A percentile compares a stretch with the other conserved stretches of the same genome.
These are phyloP conservation scores for Monilinia polystroma DNA, from an alignment of 2,329 filamentous ascomycete genomes.

Conservation along the genomic window DNA sequence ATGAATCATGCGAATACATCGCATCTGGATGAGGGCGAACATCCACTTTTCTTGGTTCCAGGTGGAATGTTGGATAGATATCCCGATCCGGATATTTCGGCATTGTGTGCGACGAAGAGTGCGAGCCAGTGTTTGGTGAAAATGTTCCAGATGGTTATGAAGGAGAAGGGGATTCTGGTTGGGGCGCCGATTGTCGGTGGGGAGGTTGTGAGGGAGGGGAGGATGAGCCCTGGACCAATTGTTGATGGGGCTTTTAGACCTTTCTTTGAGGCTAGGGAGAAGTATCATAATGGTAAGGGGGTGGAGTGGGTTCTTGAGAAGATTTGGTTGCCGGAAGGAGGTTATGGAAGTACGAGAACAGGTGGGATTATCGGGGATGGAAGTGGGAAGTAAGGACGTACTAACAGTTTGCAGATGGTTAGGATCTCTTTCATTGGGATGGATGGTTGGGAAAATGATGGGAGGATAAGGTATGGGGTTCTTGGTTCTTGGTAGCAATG, in stretches of 20 bases:
- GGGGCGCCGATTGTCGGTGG: slow-evolving; percentile 14
- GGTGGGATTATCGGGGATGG: not conserved
- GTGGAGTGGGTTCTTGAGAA: not conserved
- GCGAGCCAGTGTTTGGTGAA: slow-evolving; percentile 18
- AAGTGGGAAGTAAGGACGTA: not conserved
- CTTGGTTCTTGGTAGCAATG: not conserved
- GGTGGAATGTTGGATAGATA: slow-evolving; percentile 6
- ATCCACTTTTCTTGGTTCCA: slow-evolving; percentile 2
- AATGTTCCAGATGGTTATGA: slow-evolving; percentile 14
- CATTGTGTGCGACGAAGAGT: not conserved
- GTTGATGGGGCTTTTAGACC: slow-evolving; percentile 13
- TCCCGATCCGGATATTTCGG: not conserved
- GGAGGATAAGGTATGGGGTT: not conserved
- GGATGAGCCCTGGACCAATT: slow-evolving; percentile 6
- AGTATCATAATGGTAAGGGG: not conserved
- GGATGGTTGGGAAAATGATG: rapidly evolving
- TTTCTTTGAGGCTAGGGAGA: slow-evolving; percentile 18
- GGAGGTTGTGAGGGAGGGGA: not conserved
- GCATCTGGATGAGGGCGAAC: not conserved
- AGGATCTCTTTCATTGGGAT: not conserved
- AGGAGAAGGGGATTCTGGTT: not conserved
- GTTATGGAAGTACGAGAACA: not conserved
- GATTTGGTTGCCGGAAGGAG: not conserved
- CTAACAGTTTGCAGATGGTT: not conserved
- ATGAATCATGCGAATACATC: slow-evolving; percentile 8